Percentiles rank a stretch among this genome's conserved stretches.
Conservation (phyloP, 75 land plant genomes). For the Cunninghamia lanceolata region DNA sequence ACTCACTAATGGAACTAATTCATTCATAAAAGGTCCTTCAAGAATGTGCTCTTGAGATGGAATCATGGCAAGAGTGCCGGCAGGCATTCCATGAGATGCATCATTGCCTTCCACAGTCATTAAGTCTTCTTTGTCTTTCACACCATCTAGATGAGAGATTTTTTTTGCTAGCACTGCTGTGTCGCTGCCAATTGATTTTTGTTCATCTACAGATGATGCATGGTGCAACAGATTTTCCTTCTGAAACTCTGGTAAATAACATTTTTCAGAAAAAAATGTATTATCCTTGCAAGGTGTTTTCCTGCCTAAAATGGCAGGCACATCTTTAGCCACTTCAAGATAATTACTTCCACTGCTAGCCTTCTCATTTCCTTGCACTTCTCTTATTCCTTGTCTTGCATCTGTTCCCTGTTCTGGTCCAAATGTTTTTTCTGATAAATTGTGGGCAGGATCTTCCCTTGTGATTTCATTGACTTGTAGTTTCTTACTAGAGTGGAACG, state of each 20-base stretch:
- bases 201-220: background rate
- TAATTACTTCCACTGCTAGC: background rate
- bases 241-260: background rate
- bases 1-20: background rate
- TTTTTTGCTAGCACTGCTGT: background rate
- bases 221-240: background rate
- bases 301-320: background rate
- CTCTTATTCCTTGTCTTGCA: background rate
- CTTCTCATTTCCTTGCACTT: background rate
- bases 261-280: background rate
- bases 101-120: background rate
- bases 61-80: background rate
- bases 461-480: background rate
- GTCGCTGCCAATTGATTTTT: background rate
- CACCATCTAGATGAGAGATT: background rate
- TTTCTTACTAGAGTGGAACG: background rate
- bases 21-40: background rate
- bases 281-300: background rate
- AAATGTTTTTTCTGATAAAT: conserved; percentile 1
- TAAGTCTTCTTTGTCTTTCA: background rate
- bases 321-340: background rate
- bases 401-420: conserved; percentile 3
- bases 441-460: background rate
- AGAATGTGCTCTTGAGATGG: background rate
- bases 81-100: background rate